phyloP scores from a whole-genome alignment of 139 green algal species.

The Asterochloris erici region DNA sequence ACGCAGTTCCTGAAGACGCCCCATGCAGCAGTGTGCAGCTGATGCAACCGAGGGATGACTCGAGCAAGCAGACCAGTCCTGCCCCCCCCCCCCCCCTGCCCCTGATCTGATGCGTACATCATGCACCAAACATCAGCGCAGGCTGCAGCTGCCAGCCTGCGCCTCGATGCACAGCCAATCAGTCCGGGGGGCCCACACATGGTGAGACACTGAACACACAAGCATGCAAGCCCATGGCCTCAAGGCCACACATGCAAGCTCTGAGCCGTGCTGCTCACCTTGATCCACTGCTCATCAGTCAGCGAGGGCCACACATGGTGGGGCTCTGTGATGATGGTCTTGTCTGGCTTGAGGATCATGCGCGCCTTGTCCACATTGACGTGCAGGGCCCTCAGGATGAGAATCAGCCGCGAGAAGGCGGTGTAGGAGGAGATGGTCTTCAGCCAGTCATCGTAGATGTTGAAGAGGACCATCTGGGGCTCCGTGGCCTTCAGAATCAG shows the following conservation, averaged over 20 bases:
- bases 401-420: constrained; percentile 95
- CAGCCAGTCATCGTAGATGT: constrained; percentile 99
- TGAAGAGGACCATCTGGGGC: constrained; percentile 99
- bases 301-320: constrained; percentile 99
- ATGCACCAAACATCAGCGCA: no score
- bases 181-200: no score
- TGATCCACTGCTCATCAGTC: constrained; percentile 99
- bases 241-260: no score
- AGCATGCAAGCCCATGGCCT: background rate
- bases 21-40: no score
- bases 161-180: no score
- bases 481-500: constrained; percentile 95
- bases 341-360: constrained; percentile 96
- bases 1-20: background rate
- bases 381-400: constrained; percentile 97
- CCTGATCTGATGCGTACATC: no score
- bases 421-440: constrained; percentile 97
- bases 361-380: constrained; percentile 98
- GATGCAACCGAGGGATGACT: background rate
- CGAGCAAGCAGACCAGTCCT: no score
- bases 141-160: no score
- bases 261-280: constrained; percentile 56
- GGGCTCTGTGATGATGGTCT: constrained; percentile 91
- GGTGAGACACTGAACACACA: background rate
- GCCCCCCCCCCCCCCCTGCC: no score